Percentiles rank a stretch among this genome's conserved stretches.
phyloP scores from a whole-genome alignment of 2,329 filamentous ascomycete genomes.

The Chalaropsis ovoidea region DNA sequence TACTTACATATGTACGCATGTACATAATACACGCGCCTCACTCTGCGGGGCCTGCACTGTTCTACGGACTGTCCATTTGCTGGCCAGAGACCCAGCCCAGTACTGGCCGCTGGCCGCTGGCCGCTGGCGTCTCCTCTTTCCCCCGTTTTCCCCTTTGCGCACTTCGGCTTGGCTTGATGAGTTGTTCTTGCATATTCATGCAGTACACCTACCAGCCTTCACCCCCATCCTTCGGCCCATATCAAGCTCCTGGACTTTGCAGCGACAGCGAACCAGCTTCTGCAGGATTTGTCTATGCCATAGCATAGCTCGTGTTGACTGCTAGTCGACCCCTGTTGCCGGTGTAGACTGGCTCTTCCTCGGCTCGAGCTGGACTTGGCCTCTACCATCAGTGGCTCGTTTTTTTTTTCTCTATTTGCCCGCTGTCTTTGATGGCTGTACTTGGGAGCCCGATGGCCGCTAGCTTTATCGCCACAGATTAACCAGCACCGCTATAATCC shows the following conservation, averaged over 20 bases:
- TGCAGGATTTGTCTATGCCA: neutral
- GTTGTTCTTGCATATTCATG: constrained; percentile 30
- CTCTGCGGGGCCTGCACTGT: too few species aligned
- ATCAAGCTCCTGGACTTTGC: neutral
- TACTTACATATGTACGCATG: neutral
- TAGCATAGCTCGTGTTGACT: neutral
- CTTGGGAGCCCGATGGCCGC: too few species aligned
- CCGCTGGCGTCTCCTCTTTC: neutral
- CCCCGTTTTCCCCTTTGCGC: neutral
- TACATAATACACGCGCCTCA: neutral
- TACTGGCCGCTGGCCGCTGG: too few species aligned
- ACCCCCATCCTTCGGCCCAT: neutral
- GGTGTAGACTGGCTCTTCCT: neutral
- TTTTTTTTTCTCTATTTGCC: too few species aligned
- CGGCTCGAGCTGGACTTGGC: neutral
- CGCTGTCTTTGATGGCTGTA: too few species aligned
- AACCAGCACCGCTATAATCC: neutral
- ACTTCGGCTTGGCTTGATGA: constrained; percentile 26
- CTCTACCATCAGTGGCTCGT: too few species aligned
- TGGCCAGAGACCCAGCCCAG: too few species aligned
- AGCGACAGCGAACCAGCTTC: neutral
- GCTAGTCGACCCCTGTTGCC: neutral
- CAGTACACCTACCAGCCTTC: neutral
- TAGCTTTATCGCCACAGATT: too few species aligned
- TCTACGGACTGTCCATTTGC: too few species aligned